Conservation (phyloP, 345 rosid species). For the Crucihimalaya himalaica region DNA sequence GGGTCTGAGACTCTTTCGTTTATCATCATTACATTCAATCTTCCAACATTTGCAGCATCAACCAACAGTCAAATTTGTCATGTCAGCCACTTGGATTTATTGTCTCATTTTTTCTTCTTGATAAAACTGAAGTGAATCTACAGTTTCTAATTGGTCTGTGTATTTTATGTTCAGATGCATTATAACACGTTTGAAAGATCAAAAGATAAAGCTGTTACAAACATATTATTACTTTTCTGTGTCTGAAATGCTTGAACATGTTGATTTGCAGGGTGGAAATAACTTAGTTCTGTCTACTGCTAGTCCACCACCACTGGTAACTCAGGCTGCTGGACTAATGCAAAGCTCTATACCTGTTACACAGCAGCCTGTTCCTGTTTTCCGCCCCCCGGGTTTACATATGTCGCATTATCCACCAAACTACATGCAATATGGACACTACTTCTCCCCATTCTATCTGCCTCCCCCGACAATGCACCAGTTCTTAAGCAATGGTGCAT, state of each 20-base stretch:
- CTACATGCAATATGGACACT: slow-evolving; percentile 77
- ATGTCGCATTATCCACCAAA: slow-evolving; percentile 84
- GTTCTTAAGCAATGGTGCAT: slow-evolving; percentile 73
- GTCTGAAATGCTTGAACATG: slow-evolving; percentile 36
- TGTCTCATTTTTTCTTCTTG: background rate
- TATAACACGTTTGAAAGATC: background rate
- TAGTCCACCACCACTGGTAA: slow-evolving; percentile 67
- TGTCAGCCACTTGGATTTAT: slow-evolving; percentile 2
- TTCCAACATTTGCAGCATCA: slow-evolving; percentile 8
- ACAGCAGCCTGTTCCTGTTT: slow-evolving; percentile 84
- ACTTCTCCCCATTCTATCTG: slow-evolving; percentile 71
- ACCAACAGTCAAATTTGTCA: background rate
- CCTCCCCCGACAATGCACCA: slow-evolving; percentile 84
- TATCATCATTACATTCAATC: background rate
- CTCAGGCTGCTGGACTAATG: slow-evolving; percentile 81
- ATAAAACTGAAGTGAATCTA: background rate
- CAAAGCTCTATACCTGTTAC: slow-evolving; percentile 77
- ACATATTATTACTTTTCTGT: background rate
- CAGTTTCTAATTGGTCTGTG: background rate
- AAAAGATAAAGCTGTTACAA: slow-evolving; percentile 3
- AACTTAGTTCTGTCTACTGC: slow-evolving; percentile 64
- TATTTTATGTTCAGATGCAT: background rate
- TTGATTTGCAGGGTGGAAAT: slow-evolving; percentile 68
- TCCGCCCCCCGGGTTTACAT: slow-evolving; percentile 84
- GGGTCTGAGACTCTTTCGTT: background rate